Evolutionary conservation across 371 early-diverging fungal genomes (phyloP).

Genomic region (Rhizomucor pusillus): DNA sequence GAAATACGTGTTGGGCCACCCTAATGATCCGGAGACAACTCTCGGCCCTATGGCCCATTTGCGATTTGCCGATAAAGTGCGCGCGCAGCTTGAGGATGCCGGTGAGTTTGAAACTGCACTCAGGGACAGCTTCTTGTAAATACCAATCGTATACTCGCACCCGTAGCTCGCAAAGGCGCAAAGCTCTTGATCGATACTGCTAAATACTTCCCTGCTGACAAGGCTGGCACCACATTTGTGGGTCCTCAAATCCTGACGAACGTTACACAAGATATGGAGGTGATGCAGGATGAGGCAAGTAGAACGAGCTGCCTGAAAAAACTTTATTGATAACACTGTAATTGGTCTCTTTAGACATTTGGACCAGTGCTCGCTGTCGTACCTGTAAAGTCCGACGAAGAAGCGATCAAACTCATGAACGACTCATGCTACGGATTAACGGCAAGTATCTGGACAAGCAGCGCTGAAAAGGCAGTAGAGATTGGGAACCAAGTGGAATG

Average conservation of each 20-base stretch:
- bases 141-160: no score
- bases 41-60: conserved; percentile 81
- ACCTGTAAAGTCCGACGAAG: conserved; percentile 69
- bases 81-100: conserved; percentile 71
- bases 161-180: conserved; percentile 63
- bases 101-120: conserved; percentile 38
- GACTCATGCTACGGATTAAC: conserved; percentile 83
- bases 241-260: conserved; percentile 76
- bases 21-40: conserved; percentile 62
- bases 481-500: conserved; percentile 74
- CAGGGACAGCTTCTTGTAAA: no score
- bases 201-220: conserved; percentile 58
- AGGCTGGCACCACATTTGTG: conserved; percentile 67
- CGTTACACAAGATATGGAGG: conserved; percentile 71
- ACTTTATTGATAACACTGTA: background rate
- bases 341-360: conserved; percentile 55
- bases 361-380: conserved; percentile 84
- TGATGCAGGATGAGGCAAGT: conserved; percentile 76
- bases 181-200: conserved; percentile 58
- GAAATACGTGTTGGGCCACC: conserved; percentile 64
- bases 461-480: conserved; percentile 53
- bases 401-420: conserved; percentile 79
- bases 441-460: conserved; percentile 81
- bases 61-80: conserved; percentile 66
- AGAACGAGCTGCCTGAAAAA: background rate